Conservation (phyloP, 306 rosid species). For the Rubus idaeus region DNA sequence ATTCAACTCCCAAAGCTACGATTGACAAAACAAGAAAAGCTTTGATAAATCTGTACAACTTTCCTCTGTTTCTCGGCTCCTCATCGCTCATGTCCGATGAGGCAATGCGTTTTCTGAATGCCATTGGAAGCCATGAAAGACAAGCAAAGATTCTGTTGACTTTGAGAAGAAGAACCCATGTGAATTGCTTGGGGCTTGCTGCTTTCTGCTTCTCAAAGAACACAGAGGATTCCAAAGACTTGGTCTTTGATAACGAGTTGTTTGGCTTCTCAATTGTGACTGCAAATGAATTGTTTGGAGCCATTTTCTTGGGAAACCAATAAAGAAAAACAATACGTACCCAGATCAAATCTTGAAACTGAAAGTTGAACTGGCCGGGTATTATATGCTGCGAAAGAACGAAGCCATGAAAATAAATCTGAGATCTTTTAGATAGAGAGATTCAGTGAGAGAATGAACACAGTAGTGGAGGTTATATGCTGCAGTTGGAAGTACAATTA, state of each 20-base stretch:
- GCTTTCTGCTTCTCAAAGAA: constrained; percentile 67
- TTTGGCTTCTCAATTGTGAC: constrained; percentile 55
- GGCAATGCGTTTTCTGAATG: constrained; percentile 60
- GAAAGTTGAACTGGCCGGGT: constrained; percentile 20
- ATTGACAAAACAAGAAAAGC: constrained; percentile 64
- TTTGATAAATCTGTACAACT: constrained; percentile 67
- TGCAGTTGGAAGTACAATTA: constrained; percentile 41
- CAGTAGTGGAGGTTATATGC: constrained; percentile 14
- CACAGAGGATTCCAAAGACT: constrained; percentile 50
- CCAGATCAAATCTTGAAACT: constrained; percentile 18
- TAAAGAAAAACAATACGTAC: not conserved
- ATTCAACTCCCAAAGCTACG: constrained; percentile 57
- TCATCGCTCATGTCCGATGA: constrained; percentile 58
- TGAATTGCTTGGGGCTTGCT: constrained; percentile 70
- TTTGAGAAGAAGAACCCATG: constrained; percentile 87
- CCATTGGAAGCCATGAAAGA: constrained; percentile 68
- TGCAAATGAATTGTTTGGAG: constrained; percentile 57
- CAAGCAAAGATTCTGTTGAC: constrained; percentile 60
- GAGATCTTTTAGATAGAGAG: constrained; percentile 25
- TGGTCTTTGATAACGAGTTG: constrained; percentile 45
- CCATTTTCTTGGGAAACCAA: constrained; percentile 43
- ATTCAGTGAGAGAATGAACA: not conserved
- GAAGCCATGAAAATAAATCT: constrained; percentile 18
- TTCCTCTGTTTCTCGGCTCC: constrained; percentile 57
- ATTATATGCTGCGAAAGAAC: constrained; percentile 8